Conservation (phyloP, 345 rosid species). For the Raphanus raphanistrum region DNA sequence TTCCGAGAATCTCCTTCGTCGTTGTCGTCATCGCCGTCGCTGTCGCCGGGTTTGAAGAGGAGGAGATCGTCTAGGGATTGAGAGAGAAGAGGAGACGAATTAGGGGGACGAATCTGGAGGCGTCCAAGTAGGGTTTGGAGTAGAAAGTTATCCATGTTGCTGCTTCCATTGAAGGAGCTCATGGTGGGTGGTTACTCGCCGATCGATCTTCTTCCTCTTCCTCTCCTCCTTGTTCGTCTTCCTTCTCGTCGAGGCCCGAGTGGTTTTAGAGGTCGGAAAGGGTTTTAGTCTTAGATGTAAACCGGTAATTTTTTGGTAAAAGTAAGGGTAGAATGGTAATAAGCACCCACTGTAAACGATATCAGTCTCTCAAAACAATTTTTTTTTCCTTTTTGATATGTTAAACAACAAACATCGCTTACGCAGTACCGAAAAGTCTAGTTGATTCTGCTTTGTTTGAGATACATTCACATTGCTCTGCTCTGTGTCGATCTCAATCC, state of each 20-base stretch:
- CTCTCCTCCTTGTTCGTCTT: not conserved
- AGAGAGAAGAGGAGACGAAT: constrained; percentile 48
- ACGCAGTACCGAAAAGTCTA: too few species aligned
- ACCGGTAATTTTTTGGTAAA: not conserved
- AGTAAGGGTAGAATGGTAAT: constrained; percentile 1
- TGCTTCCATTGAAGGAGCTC: constrained; percentile 59
- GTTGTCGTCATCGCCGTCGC: constrained; percentile 54
- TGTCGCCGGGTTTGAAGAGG: constrained; percentile 68
- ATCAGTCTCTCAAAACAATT: too few species aligned
- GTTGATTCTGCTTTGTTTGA: not conserved
- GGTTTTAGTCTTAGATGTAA: constrained; percentile 35
- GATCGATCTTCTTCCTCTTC: constrained; percentile 3
- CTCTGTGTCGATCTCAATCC: constrained; percentile 16
- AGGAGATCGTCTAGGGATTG: constrained; percentile 66
- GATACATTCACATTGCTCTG: constrained; percentile 30
- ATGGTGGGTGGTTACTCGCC: constrained; percentile 44
- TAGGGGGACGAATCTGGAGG: constrained; percentile 73
- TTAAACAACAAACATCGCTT: too few species aligned
- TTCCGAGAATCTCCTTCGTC: constrained; percentile 42
- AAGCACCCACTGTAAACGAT: too few species aligned
- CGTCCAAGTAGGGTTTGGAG: constrained; percentile 82
- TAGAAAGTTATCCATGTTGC: constrained; percentile 68
- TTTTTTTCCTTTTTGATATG: too few species aligned
- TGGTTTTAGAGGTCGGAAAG: constrained; percentile 32
- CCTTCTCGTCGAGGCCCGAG: not conserved